These are phyloP conservation scores for Jaapia argillacea DNA, from an alignment of 768 basidiomycete species.

Conservation along the genomic window DNA sequence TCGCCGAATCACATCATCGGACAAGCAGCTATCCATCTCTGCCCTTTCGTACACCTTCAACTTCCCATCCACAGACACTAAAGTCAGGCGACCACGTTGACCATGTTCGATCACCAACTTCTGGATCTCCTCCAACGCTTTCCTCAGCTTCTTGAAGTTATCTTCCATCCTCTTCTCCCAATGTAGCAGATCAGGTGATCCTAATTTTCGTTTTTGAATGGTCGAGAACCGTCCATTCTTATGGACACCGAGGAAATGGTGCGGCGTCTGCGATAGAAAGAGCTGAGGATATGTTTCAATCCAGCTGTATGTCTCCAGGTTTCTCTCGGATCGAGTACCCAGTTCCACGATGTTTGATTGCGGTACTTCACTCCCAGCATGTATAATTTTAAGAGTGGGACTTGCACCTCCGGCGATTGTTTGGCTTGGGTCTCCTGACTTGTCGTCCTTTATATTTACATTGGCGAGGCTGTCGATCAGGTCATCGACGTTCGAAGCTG, in stretches of 20 bases:
- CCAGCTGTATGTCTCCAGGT: slow-evolving; percentile 36
- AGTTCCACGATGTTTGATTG: slow-evolving; percentile 19
- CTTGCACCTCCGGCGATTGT: too few species aligned
- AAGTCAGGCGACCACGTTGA: slow-evolving; percentile 6
- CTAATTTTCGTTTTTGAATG: slow-evolving; percentile 32
- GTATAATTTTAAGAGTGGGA: slow-evolving; percentile 7
- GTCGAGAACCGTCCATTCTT: slow-evolving; percentile 38
- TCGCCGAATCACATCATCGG: slow-evolving; percentile 1
- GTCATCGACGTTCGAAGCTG: slow-evolving; percentile 9
- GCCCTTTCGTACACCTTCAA: slow-evolving; percentile 7
- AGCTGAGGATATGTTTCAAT: slow-evolving; percentile 53
- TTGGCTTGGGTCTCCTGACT: too few species aligned
- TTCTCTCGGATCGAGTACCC: slow-evolving; percentile 16
- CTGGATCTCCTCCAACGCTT: slow-evolving; percentile 10
- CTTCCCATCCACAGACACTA: slow-evolving; percentile 6
- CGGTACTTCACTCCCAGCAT: slow-evolving; percentile 6
- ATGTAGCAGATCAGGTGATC: not conserved
- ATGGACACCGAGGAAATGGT: slow-evolving; percentile 53
- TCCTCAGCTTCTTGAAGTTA: slow-evolving; percentile 13
- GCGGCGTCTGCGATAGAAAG: slow-evolving; percentile 57
- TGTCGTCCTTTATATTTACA: slow-evolving; percentile 6
- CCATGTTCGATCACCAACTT: slow-evolving; percentile 10
- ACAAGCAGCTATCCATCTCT: slow-evolving; percentile 2
- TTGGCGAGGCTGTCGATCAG: slow-evolving; percentile 11
- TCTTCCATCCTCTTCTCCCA: slow-evolving; percentile 11